phyloP scores from a whole-genome alignment of 345 rosid species.

The Salix purpurea region DNA sequence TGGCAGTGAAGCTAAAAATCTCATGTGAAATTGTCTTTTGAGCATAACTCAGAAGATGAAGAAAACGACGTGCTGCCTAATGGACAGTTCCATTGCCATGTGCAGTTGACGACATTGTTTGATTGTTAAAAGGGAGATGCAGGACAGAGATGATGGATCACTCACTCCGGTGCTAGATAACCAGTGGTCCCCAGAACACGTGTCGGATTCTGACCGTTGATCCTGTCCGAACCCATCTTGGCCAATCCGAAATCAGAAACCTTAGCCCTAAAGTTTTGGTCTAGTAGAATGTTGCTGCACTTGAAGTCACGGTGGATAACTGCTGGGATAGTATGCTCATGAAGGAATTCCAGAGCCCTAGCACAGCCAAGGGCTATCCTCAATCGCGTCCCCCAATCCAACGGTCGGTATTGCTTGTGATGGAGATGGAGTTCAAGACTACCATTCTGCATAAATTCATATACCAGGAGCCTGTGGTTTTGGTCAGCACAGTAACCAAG shows the following conservation, averaged over 20 bases:
- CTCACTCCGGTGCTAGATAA: conserved; percentile 94
- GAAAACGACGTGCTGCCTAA: conserved; percentile 30
- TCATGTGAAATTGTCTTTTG: neutral
- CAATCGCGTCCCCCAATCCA: conserved; percentile 75
- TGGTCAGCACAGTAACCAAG: conserved; percentile 96
- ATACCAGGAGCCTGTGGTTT: conserved; percentile 65
- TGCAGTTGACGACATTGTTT: conserved; percentile 23
- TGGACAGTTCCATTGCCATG: conserved; percentile 18
- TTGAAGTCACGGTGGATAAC: conserved; percentile 86
- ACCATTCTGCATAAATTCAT: conserved; percentile 74
- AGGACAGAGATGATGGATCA: conserved; percentile 14
- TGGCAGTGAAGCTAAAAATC: neutral
- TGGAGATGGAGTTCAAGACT: conserved; percentile 62
- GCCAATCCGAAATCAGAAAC: conserved; percentile 80
- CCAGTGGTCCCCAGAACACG: conserved; percentile 66
- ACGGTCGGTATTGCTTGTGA: conserved; percentile 29
- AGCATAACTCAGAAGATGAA: neutral
- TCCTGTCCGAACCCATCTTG: conserved; percentile 64
- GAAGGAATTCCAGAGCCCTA: conserved; percentile 77
- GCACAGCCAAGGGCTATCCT: conserved; percentile 84
- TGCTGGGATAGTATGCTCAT: conserved; percentile 54
- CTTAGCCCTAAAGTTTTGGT: conserved; percentile 55
- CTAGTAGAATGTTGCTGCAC: conserved; percentile 66
- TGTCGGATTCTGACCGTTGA: conserved; percentile 73
- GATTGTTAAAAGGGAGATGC: conserved; percentile 1